Conservation (phyloP, 176 grass and related monocot species). For the Ensete glaucum region DNA sequence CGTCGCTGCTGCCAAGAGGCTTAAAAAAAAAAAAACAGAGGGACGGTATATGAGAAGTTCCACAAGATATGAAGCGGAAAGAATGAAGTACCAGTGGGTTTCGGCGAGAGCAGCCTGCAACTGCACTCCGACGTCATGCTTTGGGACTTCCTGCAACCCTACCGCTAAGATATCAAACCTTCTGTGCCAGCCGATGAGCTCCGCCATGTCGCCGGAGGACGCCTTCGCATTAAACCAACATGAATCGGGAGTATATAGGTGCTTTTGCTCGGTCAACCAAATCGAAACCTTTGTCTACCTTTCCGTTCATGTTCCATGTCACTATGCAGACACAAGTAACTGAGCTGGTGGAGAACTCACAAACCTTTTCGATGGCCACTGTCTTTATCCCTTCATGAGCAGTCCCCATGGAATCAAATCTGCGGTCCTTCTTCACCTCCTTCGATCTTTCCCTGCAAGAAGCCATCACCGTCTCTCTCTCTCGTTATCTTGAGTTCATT, state of each 20-base stretch:
- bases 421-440: not conserved
- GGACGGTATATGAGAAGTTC: not conserved
- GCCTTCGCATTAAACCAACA: slow-evolving; percentile 18
- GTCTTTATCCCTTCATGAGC: slow-evolving; percentile 53
- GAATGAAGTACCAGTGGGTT: slow-evolving; percentile 22
- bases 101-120: slow-evolving; percentile 44
- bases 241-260: not conserved
- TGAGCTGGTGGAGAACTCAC: slow-evolving; percentile 31
- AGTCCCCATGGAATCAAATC: not conserved
- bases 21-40: not conserved
- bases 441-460: not conserved
- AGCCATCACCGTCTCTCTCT: not conserved
- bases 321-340: slow-evolving; percentile 40
- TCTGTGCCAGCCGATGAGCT: slow-evolving; percentile 35
- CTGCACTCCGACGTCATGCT: slow-evolving; percentile 24
- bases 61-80: not conserved
- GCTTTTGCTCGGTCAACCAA: not conserved
- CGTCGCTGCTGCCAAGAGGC: slow-evolving; percentile 34
- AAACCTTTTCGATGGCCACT: slow-evolving; percentile 33
- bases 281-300: slow-evolving; percentile 22
- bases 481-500: too few relatives aligned
- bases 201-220: slow-evolving; percentile 30
- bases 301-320: slow-evolving; percentile 69
- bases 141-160: slow-evolving; percentile 56
- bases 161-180: slow-evolving; percentile 47